phyloP scores from a whole-genome alignment of 768 basidiomycete species.

The Mycena vitilis region DNA sequence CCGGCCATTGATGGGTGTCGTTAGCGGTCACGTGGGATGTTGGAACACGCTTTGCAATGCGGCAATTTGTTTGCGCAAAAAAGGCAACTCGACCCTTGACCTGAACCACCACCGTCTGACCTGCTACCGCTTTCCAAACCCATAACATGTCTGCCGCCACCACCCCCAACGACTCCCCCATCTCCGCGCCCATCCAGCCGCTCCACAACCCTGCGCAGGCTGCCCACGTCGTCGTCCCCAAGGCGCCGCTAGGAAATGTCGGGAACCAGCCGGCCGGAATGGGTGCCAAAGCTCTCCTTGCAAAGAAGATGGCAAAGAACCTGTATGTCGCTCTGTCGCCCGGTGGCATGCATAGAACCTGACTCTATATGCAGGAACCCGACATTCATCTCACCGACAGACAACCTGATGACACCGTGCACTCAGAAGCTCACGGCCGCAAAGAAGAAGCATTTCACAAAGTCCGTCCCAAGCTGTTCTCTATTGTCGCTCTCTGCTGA shows the following conservation, averaged over 20 bases:
- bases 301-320: slow-evolving; percentile 92
- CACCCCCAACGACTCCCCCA: slow-evolving; percentile 77
- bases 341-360: slow-evolving; percentile 23
- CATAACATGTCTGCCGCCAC: slow-evolving; percentile 63
- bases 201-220: slow-evolving; percentile 89
- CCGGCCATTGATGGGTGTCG: not conserved
- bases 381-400: slow-evolving; percentile 91
- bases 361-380: slow-evolving; percentile 72
- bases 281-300: slow-evolving; percentile 92
- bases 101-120: not conserved
- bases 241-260: slow-evolving; percentile 81
- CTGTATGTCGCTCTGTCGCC: slow-evolving; percentile 65
- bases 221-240: slow-evolving; percentile 80
- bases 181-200: slow-evolving; percentile 74
- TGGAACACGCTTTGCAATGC: slow-evolving; percentile 1
- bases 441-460: slow-evolving; percentile 93
- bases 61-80: too few relatives aligned
- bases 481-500: slow-evolving; percentile 24
- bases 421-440: slow-evolving; percentile 92
- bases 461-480: slow-evolving; percentile 62
- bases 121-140: slow-evolving; percentile 7
- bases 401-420: slow-evolving; percentile 93
- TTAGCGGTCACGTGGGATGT: slow-evolving; percentile 5
- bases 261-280: slow-evolving; percentile 72
- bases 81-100: not conserved